A percentile compares a stretch with the other conserved stretches of the same genome.
These are phyloP conservation scores for Purshia tridentata DNA, from an alignment of 306 rosid genomes.

Conservation along the genomic window DNA sequence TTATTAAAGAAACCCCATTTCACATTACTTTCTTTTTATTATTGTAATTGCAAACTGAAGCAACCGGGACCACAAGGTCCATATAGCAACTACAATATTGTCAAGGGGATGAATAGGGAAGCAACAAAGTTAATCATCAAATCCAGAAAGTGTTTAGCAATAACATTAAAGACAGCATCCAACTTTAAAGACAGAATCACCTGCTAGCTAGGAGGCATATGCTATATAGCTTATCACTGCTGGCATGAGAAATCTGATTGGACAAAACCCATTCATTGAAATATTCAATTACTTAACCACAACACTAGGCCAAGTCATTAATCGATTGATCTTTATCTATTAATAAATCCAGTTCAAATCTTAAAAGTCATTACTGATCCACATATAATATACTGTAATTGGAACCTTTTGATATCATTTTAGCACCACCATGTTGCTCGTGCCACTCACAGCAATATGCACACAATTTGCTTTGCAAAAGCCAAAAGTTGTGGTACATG, in stretches of 20 bases:
- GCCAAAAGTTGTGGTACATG: constrained; percentile 6
- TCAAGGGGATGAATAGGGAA: constrained; percentile 25
- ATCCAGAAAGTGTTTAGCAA: constrained; percentile 44
- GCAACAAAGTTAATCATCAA: constrained; percentile 35
- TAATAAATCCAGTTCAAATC: constrained; percentile 1
- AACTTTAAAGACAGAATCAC: constrained; percentile 24
- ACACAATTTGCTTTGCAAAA: not conserved
- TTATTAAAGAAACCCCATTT: constrained; percentile 40
- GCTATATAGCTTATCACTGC: constrained; percentile 14
- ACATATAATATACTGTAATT: constrained; percentile 10
- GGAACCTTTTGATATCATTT: constrained; percentile 26
- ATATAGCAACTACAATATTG: constrained; percentile 4
- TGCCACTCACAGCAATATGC: constrained; percentile 17
- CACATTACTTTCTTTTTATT: constrained; percentile 15
- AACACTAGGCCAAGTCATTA: too few relatives aligned
- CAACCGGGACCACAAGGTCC: constrained; percentile 23
- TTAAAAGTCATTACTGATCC: constrained; percentile 7
- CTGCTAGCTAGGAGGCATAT: constrained; percentile 27
- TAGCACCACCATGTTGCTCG: constrained; percentile 15
- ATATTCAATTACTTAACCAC: too few relatives aligned
- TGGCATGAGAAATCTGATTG: constrained; percentile 30
- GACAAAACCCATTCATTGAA: constrained; percentile 25
- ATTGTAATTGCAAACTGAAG: constrained; percentile 33
- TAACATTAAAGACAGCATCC: constrained; percentile 33
- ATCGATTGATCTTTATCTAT: not conserved